Conservation (phyloP, 441 rosid genomes). For the Gossypium trilobum region DNA sequence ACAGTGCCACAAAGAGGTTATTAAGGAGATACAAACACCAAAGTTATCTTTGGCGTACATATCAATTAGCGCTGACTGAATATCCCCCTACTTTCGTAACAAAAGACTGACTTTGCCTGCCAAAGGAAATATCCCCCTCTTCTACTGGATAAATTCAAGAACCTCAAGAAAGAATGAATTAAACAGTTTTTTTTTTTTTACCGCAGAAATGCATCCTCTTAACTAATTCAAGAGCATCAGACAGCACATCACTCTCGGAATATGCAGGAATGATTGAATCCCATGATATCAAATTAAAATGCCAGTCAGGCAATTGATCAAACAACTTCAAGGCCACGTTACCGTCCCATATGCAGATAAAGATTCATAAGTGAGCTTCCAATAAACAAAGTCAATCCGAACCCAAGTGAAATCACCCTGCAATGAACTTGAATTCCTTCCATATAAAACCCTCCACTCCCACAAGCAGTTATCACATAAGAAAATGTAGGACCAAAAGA, state of each 20-base stretch:
- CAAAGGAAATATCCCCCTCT: constrained; percentile 30
- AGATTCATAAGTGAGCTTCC: constrained; percentile 52
- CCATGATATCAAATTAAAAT: constrained; percentile 66
- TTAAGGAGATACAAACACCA: constrained; percentile 58
- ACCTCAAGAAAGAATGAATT: constrained; percentile 42
- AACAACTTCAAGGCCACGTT: constrained; percentile 44
- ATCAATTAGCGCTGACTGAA: constrained; percentile 56
- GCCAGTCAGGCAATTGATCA: constrained; percentile 51
- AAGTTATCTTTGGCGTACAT: constrained; percentile 41
- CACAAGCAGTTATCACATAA: constrained; percentile 51
- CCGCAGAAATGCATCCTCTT: constrained; percentile 56
- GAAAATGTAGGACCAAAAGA: constrained; percentile 36
- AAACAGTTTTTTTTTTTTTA: constrained; percentile 38
- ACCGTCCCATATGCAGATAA: constrained; percentile 33
- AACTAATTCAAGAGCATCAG: constrained; percentile 44
- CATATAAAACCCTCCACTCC: constrained; percentile 22
- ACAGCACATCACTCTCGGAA: constrained; percentile 29
- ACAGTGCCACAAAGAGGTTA: constrained; percentile 54
- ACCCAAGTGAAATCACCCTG: constrained; percentile 53
- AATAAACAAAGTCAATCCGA: constrained; percentile 38
- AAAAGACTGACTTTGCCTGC: constrained; percentile 58
- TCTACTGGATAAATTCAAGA: constrained; percentile 48
- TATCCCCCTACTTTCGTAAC: constrained; percentile 44
- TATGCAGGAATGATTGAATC: constrained; percentile 52
- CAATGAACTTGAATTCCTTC: constrained; percentile 66